Percentiles rank a stretch among this genome's conserved stretches.
Evolutionary conservation across 106 monocot species (phyloP).

Genomic region (Dendrobium chrysotoxum): DNA sequence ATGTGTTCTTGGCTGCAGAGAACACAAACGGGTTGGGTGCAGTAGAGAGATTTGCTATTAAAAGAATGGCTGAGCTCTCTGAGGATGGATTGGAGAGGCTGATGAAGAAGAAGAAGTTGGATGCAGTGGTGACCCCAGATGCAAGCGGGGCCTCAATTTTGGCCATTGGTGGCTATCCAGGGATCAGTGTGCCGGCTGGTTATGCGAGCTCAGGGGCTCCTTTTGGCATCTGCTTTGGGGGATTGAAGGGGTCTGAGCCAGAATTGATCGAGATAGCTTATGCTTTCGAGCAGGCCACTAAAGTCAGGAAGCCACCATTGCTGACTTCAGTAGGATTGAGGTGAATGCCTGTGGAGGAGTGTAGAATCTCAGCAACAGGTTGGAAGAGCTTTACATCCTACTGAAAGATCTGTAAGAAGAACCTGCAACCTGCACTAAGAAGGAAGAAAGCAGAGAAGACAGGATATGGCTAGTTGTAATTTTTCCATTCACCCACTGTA

Average conservation of each 20-base stretch:
- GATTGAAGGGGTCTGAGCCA: constrained; percentile 58
- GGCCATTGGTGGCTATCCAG: constrained; percentile 63
- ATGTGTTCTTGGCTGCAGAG: constrained; percentile 32
- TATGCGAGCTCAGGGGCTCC: constrained; percentile 32
- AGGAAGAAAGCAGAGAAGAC: too few relatives aligned
- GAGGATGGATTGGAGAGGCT: constrained; percentile 47
- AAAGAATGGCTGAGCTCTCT: constrained; percentile 29
- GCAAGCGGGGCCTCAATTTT: constrained; percentile 11
- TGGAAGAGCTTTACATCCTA: too few relatives aligned
- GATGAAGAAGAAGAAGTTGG: constrained; percentile 42
- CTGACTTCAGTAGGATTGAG: not conserved
- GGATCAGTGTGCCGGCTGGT: constrained; percentile 71
- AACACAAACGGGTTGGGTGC: constrained; percentile 36
- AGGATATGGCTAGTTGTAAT: too few relatives aligned
- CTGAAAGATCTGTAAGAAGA: too few relatives aligned
- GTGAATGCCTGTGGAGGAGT: not conserved
- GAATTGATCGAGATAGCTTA: constrained; percentile 73
- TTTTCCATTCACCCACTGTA: too few relatives aligned
- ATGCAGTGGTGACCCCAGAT: constrained; percentile 52
- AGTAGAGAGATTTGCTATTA: constrained; percentile 19
- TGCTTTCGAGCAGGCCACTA: constrained; percentile 58
- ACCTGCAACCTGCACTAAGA: too few relatives aligned
- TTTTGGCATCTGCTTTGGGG: constrained; percentile 61
- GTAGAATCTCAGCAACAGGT: too few relatives aligned
- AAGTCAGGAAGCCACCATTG: constrained; percentile 36